These are phyloP conservation scores for Prinsepia uniflora DNA, from an alignment of 306 rosid genomes.

Conservation along the genomic window DNA sequence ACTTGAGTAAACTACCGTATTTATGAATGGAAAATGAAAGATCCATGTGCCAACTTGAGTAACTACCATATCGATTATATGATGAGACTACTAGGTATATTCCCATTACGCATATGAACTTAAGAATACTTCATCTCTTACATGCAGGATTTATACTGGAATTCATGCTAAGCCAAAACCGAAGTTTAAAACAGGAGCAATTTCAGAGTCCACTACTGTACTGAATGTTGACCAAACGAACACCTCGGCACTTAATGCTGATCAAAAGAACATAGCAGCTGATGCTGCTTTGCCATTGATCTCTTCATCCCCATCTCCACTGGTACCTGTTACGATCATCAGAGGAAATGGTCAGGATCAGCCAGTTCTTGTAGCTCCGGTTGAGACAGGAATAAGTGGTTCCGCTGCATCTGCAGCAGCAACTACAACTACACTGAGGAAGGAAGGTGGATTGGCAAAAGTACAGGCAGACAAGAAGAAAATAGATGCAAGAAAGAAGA, in stretches of 20 bases:
- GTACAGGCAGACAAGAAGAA: conserved; percentile 87
- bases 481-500: conserved; percentile 94
- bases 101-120: not conserved
- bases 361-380: conserved; percentile 20
- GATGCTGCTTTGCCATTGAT: conserved; percentile 48
- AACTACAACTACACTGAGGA: conserved; percentile 40
- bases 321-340: conserved; percentile 28
- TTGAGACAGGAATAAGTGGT: conserved; percentile 38
- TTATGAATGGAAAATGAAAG: not conserved
- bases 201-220: conserved; percentile 89
- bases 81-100: not conserved
- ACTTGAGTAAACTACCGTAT: not conserved
- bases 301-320: conserved; percentile 33
- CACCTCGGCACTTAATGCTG: conserved; percentile 51
- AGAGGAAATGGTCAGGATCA: conserved; percentile 63
- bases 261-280: conserved; percentile 45
- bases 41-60: not conserved
- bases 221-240: conserved; percentile 79
- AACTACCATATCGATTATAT: not conserved
- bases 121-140: not conserved
- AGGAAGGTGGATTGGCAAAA: conserved; percentile 54
- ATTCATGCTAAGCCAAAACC: conserved; percentile 96
- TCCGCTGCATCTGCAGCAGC: conserved; percentile 31
- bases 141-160: conserved; percentile 80
- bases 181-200: conserved; percentile 81